Percentiles rank a stretch among this genome's conserved stretches.
These are phyloP conservation scores for Cyberlindnera sargentensis DNA, from an alignment of 805 yeast species.

Conservation along the genomic window DNA sequence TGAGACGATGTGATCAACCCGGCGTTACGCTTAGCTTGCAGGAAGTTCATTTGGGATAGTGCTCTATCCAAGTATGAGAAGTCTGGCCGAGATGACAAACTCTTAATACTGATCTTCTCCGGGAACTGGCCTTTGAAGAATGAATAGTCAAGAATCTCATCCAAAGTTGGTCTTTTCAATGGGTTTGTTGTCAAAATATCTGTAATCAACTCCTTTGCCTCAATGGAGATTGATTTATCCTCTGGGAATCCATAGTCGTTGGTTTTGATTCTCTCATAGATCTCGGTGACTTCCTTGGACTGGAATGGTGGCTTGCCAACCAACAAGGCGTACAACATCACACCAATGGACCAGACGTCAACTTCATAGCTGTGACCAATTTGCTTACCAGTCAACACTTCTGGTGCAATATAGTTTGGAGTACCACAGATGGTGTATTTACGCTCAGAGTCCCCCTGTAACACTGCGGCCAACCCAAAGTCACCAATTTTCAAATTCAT, in stretches of 20 bases:
- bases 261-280: constrained; percentile 84
- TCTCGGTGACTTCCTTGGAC: constrained; percentile 86
- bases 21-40: constrained; percentile 53
- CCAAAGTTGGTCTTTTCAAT: constrained; percentile 68
- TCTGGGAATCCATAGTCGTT: constrained; percentile 77
- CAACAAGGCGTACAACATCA: constrained; percentile 88
- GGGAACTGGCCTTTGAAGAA: constrained; percentile 92
- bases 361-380: constrained; percentile 92
- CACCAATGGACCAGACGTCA: constrained; percentile 97
- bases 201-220: constrained; percentile 65
- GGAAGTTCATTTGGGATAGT: constrained; percentile 62
- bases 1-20: constrained; percentile 45
- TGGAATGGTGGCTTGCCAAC: constrained; percentile 98
- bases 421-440: constrained; percentile 97
- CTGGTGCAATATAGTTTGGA: constrained; percentile 98
- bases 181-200: constrained; percentile 78
- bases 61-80: constrained; percentile 46
- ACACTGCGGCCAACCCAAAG: constrained; percentile 96
- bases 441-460: constrained; percentile 62
- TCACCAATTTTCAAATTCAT: constrained; percentile 97
- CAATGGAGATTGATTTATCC: constrained; percentile 55
- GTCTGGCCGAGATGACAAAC: constrained; percentile 59
- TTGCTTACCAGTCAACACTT: constrained; percentile 81
- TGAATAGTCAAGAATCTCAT: constrained; percentile 70
- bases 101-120: constrained; percentile 49